Conservation (phyloP, 106 monocot species). For the Phalaenopsis equestris region DNA sequence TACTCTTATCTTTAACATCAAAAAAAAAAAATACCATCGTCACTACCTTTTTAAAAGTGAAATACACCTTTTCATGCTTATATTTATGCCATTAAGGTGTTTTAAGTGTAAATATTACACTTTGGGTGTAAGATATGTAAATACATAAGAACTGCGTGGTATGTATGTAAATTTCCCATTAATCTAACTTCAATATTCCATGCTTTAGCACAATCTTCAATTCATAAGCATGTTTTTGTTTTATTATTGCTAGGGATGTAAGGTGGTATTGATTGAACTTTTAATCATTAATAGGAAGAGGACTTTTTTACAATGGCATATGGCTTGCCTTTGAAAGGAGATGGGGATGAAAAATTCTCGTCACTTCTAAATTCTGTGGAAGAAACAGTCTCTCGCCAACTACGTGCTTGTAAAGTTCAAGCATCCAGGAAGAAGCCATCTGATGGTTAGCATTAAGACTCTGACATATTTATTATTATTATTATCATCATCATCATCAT, state of each 20-base stretch:
- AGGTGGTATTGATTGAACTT: conserved; percentile 11
- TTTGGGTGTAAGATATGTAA: too few species aligned
- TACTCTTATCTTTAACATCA: too few species aligned
- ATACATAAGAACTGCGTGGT: too few species aligned
- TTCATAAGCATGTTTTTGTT: background rate
- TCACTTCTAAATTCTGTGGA: conserved; percentile 86
- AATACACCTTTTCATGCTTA: too few species aligned
- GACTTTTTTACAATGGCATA: conserved; percentile 82
- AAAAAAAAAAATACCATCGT: too few species aligned
- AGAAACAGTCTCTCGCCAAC: conserved; percentile 77
- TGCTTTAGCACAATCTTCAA: background rate
- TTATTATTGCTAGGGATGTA: conserved; percentile 3
- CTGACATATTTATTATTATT: background rate
- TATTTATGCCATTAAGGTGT: too few species aligned
- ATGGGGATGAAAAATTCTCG: conserved; percentile 79
- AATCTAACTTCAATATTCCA: background rate
- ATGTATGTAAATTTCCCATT: too few species aligned
- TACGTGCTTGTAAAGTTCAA: conserved; percentile 74
- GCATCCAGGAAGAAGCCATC: conserved; percentile 46
- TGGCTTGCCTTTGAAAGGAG: conserved; percentile 82
- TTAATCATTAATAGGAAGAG: conserved; percentile 62
- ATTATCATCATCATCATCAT: too few species aligned
- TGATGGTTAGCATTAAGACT: conserved; percentile 47
- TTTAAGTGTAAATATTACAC: too few species aligned
- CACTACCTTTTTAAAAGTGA: too few species aligned